Evolutionary conservation across 2,329 filamentous ascomycete species (phyloP).

Genomic region (Lachnellula arida): DNA sequence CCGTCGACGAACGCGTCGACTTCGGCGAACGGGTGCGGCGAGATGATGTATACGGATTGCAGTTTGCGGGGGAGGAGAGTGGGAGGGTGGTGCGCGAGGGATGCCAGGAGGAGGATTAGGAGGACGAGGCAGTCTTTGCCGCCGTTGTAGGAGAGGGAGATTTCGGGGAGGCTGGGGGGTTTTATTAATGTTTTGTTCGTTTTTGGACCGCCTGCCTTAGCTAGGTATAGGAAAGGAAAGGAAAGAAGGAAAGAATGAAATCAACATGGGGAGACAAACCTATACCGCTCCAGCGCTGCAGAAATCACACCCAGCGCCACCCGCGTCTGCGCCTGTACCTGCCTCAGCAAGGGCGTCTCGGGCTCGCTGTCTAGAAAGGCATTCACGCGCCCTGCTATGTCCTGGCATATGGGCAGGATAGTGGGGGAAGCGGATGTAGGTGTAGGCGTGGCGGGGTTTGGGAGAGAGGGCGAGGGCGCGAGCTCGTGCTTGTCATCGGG

Average conservation of each 20-base stretch:
- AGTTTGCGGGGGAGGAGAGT: slow-evolving; percentile 42
- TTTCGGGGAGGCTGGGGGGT: slow-evolving; percentile 58
- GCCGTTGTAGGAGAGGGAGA: slow-evolving; percentile 93
- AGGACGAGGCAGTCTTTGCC: slow-evolving; percentile 97
- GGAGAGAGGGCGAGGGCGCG: neutral
- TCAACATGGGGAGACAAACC: slow-evolving; percentile 45
- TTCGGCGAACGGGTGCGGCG: slow-evolving; percentile 75
- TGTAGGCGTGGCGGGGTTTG: slow-evolving; percentile 10
- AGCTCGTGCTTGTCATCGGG: slow-evolving; percentile 18
- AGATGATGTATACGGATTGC: slow-evolving; percentile 85
- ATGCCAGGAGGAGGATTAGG: slow-evolving; percentile 61
- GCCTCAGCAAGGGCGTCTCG: slow-evolving; percentile 21
- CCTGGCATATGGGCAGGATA: slow-evolving; percentile 25
- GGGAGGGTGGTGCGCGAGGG: slow-evolving; percentile 24
- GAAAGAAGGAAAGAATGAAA: neutral
- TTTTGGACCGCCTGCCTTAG: no score
- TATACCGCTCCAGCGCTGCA: slow-evolving; percentile 70
- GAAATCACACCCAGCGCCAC: slow-evolving; percentile 68
- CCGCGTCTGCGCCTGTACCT: slow-evolving; percentile 67
- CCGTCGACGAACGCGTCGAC: slow-evolving; percentile 78
- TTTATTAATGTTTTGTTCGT: neutral
- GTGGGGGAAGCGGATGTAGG: slow-evolving; percentile 11
- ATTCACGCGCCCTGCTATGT: slow-evolving; percentile 24
- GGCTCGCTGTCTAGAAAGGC: slow-evolving; percentile 27
- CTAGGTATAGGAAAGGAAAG: neutral